Evolutionary conservation across 345 rosid genomes (phyloP).

Genomic region (Bruguiera sexangula): DNA sequence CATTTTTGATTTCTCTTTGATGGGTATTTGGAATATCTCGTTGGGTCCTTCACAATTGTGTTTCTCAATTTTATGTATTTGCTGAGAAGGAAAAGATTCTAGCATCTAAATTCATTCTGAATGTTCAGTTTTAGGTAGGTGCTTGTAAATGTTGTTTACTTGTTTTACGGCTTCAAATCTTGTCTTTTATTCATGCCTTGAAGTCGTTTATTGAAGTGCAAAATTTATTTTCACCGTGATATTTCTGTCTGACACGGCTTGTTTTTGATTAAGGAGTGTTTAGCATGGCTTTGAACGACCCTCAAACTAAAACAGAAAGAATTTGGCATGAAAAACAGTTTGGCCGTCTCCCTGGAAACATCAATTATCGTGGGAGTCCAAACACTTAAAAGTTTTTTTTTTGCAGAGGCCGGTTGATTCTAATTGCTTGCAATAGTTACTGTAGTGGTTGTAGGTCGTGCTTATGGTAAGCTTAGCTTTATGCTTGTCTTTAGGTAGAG

Average conservation of each 20-base stretch:
- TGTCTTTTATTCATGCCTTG: not conserved
- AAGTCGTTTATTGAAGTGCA: not conserved
- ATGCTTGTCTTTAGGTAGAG: conserved; percentile 6
- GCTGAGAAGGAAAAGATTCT: not conserved
- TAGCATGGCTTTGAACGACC: not conserved
- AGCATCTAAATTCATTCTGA: not conserved
- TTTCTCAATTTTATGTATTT: not conserved
- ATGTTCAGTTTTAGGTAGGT: not conserved
- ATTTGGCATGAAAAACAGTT: not conserved
- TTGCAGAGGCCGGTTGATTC: not conserved
- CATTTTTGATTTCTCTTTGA: not conserved
- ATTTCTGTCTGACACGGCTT: not conserved
- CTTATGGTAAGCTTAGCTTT: conserved; percentile 1
- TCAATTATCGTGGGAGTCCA: not conserved
- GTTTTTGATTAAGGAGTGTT: not conserved
- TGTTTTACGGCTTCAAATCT: not conserved
- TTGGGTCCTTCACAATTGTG: not conserved
- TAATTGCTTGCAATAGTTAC: not conserved
- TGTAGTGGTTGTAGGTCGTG: not conserved
- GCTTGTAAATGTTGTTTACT: not conserved
- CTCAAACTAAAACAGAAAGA: not conserved
- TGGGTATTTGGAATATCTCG: not conserved
- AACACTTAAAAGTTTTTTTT: not conserved
- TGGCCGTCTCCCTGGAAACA: not conserved
- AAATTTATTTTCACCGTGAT: conserved; percentile 2